Percentiles rank a stretch among this genome's conserved stretches.
Evolutionary conservation across 495 filamentous ascomycete species (phyloP).

Genomic region (Aspergillus saccharolyticus): DNA sequence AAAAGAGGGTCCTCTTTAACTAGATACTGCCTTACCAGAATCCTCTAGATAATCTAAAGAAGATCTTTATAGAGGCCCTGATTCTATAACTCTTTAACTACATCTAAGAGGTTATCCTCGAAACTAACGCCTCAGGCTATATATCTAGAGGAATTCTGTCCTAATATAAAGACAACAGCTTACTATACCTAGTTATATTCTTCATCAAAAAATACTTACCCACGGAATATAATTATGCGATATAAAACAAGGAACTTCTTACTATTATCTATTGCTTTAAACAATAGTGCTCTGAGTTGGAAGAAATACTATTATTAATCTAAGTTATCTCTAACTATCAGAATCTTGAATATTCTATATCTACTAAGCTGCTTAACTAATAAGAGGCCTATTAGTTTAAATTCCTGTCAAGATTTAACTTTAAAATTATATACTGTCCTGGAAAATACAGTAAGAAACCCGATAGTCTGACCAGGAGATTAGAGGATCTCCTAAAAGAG

Average conservation of each 20-base stretch:
- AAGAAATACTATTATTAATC: conserved; percentile 2
- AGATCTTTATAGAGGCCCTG: no score
- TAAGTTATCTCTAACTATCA: neutral
- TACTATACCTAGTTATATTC: neutral
- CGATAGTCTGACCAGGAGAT: neutral
- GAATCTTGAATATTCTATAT: conserved; percentile 8
- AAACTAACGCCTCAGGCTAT: neutral
- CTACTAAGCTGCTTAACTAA: conserved; percentile 1
- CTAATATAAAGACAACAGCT: neutral
- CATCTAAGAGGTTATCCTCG: no score
- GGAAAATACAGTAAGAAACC: neutral
- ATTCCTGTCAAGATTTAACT: conserved; percentile 3
- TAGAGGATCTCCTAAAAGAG: neutral
- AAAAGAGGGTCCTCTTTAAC: no score
- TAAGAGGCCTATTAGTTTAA: neutral
- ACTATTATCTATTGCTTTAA: conserved; percentile 9
- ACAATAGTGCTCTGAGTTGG: conserved; percentile 4
- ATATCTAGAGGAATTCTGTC: neutral
- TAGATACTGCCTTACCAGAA: no score
- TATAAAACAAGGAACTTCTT: conserved; percentile 1
- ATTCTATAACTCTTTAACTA: no score
- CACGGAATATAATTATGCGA: no score
- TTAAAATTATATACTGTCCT: conserved; percentile 2
- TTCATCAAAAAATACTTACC: neutral
- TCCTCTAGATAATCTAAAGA: no score